Base-by-base conservation (phyloP, 2,329 filamentous ascomycete genomes). In the Helotiales sp. region DNA sequence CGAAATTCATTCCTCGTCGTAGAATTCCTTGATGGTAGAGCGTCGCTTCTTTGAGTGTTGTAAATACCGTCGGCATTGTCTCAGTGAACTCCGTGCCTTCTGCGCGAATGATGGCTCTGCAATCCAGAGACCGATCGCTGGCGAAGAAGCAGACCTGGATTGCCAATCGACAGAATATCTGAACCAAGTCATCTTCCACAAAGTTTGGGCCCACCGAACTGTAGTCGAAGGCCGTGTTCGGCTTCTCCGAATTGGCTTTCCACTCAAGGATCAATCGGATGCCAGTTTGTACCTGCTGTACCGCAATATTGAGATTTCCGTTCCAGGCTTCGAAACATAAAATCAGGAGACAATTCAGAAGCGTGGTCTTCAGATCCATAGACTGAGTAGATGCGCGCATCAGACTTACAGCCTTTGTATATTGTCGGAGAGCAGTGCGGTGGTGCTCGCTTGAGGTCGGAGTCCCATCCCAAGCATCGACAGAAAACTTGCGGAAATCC, bases 321-420 rank as follows among this genome's bases (percentile, higher is more conserved):
- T 71, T 83, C 87, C 73, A 89, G 87, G 80, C 89, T 87, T 64
- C 85, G 83, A 28, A 86, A 80, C 43, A 89, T 80, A 73, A 88
- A 85, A 67, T 87, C 82, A 70, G 54, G 49, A 70, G 24, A 40
- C 65, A 66, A 20, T 58, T 47, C n/a, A 69, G 45, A 6, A 68
- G 32, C 40, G 65, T 59, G 34, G 61, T 63, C 50, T 52, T 24
- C 20, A 66, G 24, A 52, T 66, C 64, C 30, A 62, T 24, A 15
- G 50, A 57, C 13, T 37, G 15, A 8, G 55, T 61, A 10, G 63
- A 52, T 20, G 57, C 34, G 2, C 65, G 61, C 70, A 71, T 71
- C 10, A 67, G 52, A 13, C 57, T 64, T 13, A 68, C 61, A 22
- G 67, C 71, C 45, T 34, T 66, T 24, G 65, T 67, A 32, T 70